These are phyloP conservation scores for Plasmopara muralis DNA, from an alignment of 352 stramenopile genomes.

Conservation along the genomic window DNA sequence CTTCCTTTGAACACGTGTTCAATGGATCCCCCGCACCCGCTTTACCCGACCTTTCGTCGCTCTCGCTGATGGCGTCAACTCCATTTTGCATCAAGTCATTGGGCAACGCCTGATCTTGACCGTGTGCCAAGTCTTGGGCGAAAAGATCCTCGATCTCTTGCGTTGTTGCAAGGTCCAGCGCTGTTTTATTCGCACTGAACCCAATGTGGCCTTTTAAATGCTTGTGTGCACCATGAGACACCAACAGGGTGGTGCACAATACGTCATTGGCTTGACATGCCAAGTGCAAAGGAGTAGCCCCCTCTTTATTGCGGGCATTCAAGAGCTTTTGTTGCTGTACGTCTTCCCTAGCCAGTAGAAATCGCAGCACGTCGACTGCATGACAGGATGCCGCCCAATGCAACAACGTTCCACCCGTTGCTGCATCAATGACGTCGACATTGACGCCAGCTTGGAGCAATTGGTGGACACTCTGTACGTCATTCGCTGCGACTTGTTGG, in stretches of 20 bases:
- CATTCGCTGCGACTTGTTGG: constrained; percentile 69
- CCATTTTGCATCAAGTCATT: neutral
- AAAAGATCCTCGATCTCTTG: constrained; percentile 41
- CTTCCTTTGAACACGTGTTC: constrained; percentile 12
- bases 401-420: constrained; percentile 53
- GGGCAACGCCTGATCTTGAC: neutral
- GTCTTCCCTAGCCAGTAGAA: constrained; percentile 37
- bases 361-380: constrained; percentile 42
- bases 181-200: constrained; percentile 47
- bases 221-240: constrained; percentile 37
- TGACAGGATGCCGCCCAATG: constrained; percentile 79
- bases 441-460: constrained; percentile 60
- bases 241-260: constrained; percentile 47
- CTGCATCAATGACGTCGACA: constrained; percentile 43
- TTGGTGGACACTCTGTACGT: constrained; percentile 43
- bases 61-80: constrained; percentile 1
- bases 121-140: constrained; percentile 3
- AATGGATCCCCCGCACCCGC: too few species aligned
- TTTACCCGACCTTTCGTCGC: neutral
- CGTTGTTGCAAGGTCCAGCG: constrained; percentile 46
- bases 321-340: constrained; percentile 34
- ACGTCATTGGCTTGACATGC: constrained; percentile 51
- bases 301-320: constrained; percentile 55
- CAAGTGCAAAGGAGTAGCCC: constrained; percentile 69
- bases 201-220: constrained; percentile 40